Percentiles rank a stretch among this genome's conserved stretches.
phyloP scores from a whole-genome alignment of 2,329 filamentous ascomycete species.

The Colletotrichum australisinense region DNA sequence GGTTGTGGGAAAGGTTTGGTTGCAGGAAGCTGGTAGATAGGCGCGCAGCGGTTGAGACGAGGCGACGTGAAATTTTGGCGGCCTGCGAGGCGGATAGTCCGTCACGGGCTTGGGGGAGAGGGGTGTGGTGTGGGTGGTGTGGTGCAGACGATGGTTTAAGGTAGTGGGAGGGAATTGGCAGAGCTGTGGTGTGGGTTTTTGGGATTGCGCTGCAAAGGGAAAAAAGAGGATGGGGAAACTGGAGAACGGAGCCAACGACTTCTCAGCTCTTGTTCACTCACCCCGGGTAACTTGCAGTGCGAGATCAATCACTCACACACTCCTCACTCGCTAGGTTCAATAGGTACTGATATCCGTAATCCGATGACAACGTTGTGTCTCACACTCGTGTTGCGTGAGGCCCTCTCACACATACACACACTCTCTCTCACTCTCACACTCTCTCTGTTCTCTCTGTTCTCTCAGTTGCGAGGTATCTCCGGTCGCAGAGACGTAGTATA shows the following conservation, averaged over 20 bases:
- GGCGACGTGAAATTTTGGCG: conserved; percentile 21
- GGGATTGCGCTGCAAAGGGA: conserved; percentile 32
- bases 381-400: background rate
- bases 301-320: background rate
- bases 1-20: conserved; percentile 12
- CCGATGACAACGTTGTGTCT: background rate
- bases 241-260: conserved; percentile 23
- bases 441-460: background rate
- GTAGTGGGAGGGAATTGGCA: conserved; percentile 28
- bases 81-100: conserved; percentile 21
- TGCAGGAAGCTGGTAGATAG: background rate
- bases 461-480: no score
- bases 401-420: background rate
- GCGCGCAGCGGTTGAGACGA: conserved; percentile 20
- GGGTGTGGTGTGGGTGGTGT: conserved; percentile 25
- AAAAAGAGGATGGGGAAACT: conserved; percentile 35
- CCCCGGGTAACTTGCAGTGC: conserved; percentile 17
- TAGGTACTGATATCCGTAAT: background rate
- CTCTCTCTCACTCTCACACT: conserved; percentile 4
- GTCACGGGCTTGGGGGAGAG: conserved; percentile 19
- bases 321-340: no score
- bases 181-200: conserved; percentile 34
- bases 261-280: conserved; percentile 19
- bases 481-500: conserved; percentile 17
- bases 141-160: conserved; percentile 24